Conservation (phyloP, 192 early-diverging fungal genomes). For the Mortierella claussenii region DNA sequence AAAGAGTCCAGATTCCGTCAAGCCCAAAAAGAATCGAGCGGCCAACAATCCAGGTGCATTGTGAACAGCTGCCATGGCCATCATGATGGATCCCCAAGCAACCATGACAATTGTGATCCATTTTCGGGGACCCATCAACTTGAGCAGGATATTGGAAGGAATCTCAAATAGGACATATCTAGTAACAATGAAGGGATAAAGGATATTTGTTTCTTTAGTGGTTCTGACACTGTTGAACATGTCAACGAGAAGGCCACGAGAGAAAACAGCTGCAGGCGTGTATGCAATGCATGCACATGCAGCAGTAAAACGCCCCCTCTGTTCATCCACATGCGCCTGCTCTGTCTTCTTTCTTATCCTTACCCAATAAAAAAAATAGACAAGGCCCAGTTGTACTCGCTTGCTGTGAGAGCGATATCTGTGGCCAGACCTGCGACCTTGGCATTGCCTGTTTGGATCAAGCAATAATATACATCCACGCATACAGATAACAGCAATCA, state of each 20-base stretch:
- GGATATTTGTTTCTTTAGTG: too few species aligned
- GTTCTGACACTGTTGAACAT: too few species aligned
- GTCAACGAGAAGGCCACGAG: too few species aligned
- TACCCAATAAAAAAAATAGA: conserved; percentile 78
- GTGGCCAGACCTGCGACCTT: conserved; percentile 61
- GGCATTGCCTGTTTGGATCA: conserved; percentile 59
- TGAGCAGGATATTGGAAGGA: conserved; percentile 76
- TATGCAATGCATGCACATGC: too few species aligned
- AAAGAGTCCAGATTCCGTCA: conserved; percentile 67
- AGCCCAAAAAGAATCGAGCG: conserved; percentile 69
- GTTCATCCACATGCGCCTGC: not conserved
- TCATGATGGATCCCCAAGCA: conserved; percentile 64
- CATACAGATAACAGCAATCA: not conserved
- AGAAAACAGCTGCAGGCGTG: too few species aligned
- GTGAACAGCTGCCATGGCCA: conserved; percentile 61
- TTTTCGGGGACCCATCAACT: conserved; percentile 62
- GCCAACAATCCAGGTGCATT: conserved; percentile 56
- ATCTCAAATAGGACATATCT: conserved; percentile 78
- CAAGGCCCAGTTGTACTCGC: conserved; percentile 68
- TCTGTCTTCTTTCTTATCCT: conserved; percentile 17
- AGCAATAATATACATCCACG: not conserved
- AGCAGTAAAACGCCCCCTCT: not conserved
- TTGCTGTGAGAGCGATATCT: conserved; percentile 55
- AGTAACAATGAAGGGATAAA: not conserved
- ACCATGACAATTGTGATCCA: conserved; percentile 71